A percentile compares a stretch with the other conserved stretches of the same genome.
These are phyloP conservation scores for Ceratobasidium papillatum DNA, from an alignment of 1,284 basidiomycete genomes.

Conservation along the genomic window DNA sequence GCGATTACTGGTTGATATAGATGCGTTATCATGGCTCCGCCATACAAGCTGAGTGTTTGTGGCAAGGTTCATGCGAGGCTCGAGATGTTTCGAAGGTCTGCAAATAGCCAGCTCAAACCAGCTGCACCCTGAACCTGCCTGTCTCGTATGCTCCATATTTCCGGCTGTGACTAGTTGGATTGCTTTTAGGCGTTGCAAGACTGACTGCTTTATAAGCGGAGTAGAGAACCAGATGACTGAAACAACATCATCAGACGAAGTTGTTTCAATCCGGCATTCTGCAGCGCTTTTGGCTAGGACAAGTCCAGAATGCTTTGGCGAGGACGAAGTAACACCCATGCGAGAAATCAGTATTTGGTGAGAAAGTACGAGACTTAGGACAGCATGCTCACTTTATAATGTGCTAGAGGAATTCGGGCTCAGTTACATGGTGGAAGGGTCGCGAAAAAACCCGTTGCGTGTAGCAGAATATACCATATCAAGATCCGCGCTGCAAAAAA, in stretches of 20 bases:
- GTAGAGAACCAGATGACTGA: not conserved
- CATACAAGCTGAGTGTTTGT: not conserved
- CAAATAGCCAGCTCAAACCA: not conserved
- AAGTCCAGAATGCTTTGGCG: not conserved
- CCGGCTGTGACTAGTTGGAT: not conserved
- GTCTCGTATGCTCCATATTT: not conserved
- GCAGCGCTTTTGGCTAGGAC: not conserved
- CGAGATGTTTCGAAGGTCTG: not conserved
- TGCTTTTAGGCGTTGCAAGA: not conserved
- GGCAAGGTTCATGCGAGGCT: not conserved
- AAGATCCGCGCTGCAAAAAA: no score
- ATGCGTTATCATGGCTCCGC: not conserved
- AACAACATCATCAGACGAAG: not conserved
- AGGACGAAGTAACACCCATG: not conserved
- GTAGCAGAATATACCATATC: no score
- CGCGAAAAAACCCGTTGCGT: no score
- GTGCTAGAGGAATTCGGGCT: no score
- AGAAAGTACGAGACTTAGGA: no score
- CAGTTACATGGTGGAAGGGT: no score
- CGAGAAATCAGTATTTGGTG: not conserved
- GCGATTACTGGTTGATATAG: no score
- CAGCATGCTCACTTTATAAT: no score
- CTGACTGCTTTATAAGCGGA: not conserved
- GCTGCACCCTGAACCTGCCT: not conserved
- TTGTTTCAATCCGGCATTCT: not conserved